Percentiles rank a stretch among this genome's conserved stretches.
phyloP scores from a whole-genome alignment of 225 moss, liverwort and hornwort species.

The Polytrichum formosum region DNA sequence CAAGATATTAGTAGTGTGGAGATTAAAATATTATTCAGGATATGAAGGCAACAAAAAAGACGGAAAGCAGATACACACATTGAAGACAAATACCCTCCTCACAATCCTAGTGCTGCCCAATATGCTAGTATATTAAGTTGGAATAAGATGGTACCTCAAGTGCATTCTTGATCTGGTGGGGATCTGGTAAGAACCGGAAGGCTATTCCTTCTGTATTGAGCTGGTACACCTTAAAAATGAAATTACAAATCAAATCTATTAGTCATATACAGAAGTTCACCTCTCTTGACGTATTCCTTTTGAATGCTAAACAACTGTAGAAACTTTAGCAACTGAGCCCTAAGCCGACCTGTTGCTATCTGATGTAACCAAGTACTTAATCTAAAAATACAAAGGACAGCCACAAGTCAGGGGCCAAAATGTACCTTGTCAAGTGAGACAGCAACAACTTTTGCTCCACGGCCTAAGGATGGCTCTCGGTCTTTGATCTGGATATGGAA shows the following conservation, averaged over 20 bases:
- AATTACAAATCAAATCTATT: not conserved
- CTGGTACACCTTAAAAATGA: constrained; percentile 54
- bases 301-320: not conserved
- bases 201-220: constrained; percentile 74
- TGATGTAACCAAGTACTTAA: no score
- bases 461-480: constrained; percentile 90
- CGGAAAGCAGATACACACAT: not conserved
- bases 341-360: not conserved
- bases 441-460: constrained; percentile 97
- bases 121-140: not conserved
- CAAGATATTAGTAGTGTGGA: not conserved
- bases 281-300: not conserved
- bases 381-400: not conserved
- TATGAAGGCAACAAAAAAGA: not conserved
- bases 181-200: constrained; percentile 70
- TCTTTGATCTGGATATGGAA: constrained; percentile 65
- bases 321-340: not conserved
- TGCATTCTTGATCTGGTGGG: constrained; percentile 66
- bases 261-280: not conserved
- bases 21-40: not conserved
- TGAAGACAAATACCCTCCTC: not conserved
- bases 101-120: no score
- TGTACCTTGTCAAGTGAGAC: constrained; percentile 87
- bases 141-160: constrained; percentile 37
- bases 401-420: not conserved